Conservation (phyloP, 2,329 filamentous ascomycete species). For the Phialophora macrospora region DNA sequence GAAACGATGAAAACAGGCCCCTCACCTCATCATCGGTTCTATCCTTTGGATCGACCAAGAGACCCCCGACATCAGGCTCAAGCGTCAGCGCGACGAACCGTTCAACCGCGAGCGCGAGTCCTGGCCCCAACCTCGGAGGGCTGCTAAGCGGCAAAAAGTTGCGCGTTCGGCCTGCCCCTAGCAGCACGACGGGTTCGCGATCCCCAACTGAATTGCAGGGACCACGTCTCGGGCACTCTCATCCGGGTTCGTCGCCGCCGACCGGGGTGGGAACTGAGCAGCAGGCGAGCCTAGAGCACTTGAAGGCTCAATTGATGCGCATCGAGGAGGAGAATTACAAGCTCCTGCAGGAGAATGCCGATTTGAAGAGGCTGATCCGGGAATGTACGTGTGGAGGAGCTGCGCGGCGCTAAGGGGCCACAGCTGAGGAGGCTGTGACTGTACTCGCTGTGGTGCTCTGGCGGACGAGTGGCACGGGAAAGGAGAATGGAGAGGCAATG, state of each 20-base stretch:
- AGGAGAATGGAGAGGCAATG: neutral
- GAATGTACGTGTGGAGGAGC: constrained; percentile 37
- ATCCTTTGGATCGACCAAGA: constrained; percentile 29
- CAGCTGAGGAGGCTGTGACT: neutral
- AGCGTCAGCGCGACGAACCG: constrained; percentile 28
- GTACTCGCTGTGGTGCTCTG: neutral
- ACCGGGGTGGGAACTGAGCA: neutral
- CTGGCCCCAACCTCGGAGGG: constrained; percentile 19
- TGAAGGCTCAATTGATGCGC: constrained; percentile 39
- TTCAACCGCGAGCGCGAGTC: constrained; percentile 28
- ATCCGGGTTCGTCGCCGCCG: neutral
- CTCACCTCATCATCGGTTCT: constrained; percentile 34
- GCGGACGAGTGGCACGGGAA: neutral
- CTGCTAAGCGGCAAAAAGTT: constrained; percentile 14
- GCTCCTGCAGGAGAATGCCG: constrained; percentile 79
- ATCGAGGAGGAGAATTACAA: constrained; percentile 52
- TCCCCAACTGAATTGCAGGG: neutral
- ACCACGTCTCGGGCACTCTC: neutral
- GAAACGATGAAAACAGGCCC: constrained; percentile 37
- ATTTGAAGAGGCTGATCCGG: constrained; percentile 76
- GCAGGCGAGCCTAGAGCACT: constrained; percentile 30
- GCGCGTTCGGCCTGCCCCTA: neutral
- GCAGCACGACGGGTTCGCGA: neutral
- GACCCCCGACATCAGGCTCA: constrained; percentile 33
- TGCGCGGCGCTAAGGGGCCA: constrained; percentile 13